Evolutionary conservation across 192 early-diverging fungal genomes (phyloP).

Genomic region (Gamsiella multidivaricata): DNA sequence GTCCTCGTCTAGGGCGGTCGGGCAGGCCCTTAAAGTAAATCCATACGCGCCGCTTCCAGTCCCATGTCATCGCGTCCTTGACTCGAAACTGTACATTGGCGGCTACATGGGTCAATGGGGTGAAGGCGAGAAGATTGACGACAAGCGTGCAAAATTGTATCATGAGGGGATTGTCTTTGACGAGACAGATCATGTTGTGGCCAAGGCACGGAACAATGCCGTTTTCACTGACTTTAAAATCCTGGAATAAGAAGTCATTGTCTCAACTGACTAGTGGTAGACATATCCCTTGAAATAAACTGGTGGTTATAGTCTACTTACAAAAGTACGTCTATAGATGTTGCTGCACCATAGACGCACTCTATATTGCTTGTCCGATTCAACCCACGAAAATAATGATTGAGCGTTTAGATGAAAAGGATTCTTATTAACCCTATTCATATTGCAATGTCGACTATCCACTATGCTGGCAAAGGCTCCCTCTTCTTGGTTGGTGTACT

Average conservation of each 20-base stretch:
- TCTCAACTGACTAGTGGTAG: background rate
- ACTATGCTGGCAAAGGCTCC: too few relatives aligned
- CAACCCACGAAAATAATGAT: too few relatives aligned
- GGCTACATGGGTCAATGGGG: slow-evolving; percentile 75
- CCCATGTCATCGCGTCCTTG: slow-evolving; percentile 78
- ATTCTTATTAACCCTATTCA: too few relatives aligned
- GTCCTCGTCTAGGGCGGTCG: slow-evolving; percentile 73
- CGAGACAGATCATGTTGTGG: slow-evolving; percentile 59
- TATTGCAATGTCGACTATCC: too few relatives aligned
- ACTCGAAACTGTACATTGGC: slow-evolving; percentile 71
- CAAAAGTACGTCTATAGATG: too few relatives aligned
- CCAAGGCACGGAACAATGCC: slow-evolving; percentile 47
- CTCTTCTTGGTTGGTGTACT: too few relatives aligned
- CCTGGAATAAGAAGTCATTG: background rate
- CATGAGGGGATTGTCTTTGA: slow-evolving; percentile 75
- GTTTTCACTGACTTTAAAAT: slow-evolving; percentile 67
- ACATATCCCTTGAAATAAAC: too few relatives aligned
- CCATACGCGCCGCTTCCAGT: slow-evolving; percentile 77
- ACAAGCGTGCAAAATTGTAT: slow-evolving; percentile 73
- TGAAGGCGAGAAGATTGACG: slow-evolving; percentile 69
- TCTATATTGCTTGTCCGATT: too few relatives aligned
- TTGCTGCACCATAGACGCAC: too few relatives aligned
- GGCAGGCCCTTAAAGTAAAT: slow-evolving; percentile 73
- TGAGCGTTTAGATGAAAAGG: too few relatives aligned
- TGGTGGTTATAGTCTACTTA: too few relatives aligned